Base-by-base conservation (phyloP, 495 filamentous ascomycete genomes). In the Aspergillus sclerotiicarbonarius region DNA sequence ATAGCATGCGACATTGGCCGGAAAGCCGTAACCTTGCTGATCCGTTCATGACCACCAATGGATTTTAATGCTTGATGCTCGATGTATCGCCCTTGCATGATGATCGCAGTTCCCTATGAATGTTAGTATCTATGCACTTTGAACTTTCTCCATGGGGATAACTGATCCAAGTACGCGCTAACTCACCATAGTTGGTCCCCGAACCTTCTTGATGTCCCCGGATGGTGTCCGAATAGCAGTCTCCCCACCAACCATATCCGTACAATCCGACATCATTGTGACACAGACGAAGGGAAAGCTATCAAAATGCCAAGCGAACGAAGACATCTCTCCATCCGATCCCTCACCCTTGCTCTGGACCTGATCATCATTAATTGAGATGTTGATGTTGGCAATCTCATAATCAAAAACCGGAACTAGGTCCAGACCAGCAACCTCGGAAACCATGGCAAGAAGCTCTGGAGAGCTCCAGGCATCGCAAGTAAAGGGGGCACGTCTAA, bases 221-320 rank as follows among this genome's bases (percentile, higher is more conserved):
- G 55, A 73, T 2, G 78, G 82, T 1, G 80, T 88, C 55, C 75
- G 75, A 16, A 89, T 70, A 8, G 82, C 87, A 8, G 87, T 90
- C 71, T 90, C 87, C 8, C 87, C 87, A 37, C 87, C 87, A 16
- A 85, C 73, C 87, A 90, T 90, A 13, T 76, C 72, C 2, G 75
- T 81, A 44, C 83, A 84, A 61, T 90, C 87, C 56, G 84, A 87
- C 33, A 90, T 77, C 87, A 89, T 90, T 10, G 83, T 75, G 12
- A 90, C 87, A 62, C 87, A 90, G 20, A 90, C 87, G 58, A 89
- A 90, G 0, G 87, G 87, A 63, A 87, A 89, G 61, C 83, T 85
- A 58, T 90, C 87, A 43, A 67, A 80, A 69, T 90, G 87, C 87
- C 87, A 90, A 49, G 78, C 84, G 39, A 88, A 83, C 49, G 87